Evolutionary conservation across 257 asterid species (phyloP).

Genomic region (Eucommia ulmoides): DNA sequence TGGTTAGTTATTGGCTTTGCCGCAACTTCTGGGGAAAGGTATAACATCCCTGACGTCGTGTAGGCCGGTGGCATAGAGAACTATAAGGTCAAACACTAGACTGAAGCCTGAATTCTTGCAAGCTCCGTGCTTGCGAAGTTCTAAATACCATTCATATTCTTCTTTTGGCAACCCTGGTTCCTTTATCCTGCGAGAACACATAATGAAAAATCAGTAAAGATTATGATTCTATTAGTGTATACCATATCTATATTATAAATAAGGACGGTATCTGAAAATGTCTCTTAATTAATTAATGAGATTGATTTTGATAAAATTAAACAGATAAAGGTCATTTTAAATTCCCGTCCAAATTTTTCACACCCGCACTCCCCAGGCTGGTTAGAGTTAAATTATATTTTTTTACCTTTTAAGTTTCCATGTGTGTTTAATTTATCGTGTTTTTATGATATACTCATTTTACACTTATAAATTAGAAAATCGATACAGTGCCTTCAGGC

Average conservation of each 20-base stretch:
- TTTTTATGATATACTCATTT: too few species aligned
- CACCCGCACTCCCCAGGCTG: too few species aligned
- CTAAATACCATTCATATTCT: conserved; percentile 76
- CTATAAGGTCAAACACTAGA: conserved; percentile 48
- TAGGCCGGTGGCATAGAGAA: conserved; percentile 78
- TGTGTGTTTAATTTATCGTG: too few species aligned
- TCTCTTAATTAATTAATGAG: neutral
- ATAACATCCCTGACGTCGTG: conserved; percentile 72
- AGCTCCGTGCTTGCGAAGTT: conserved; percentile 63
- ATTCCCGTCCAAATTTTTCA: too few species aligned
- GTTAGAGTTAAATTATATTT: too few species aligned
- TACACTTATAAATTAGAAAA: too few species aligned
- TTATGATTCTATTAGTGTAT: neutral
- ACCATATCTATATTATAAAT: neutral
- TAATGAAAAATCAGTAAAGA: neutral
- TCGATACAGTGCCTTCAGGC: too few species aligned
- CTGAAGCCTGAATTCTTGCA: conserved; percentile 56
- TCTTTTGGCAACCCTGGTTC: conserved; percentile 43
- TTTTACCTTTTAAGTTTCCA: too few species aligned
- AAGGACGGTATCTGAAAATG: neutral
- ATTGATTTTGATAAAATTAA: too few species aligned
- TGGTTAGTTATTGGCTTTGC: too few species aligned
- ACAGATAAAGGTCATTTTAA: too few species aligned
- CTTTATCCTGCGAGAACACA: conserved; percentile 33
- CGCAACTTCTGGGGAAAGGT: conserved; percentile 30